Evolutionary conservation across 164 flowering plant species (phyloP), one percentile per base, ranked within the genome.

Genomic region (Magnolia officinalis): DNA sequence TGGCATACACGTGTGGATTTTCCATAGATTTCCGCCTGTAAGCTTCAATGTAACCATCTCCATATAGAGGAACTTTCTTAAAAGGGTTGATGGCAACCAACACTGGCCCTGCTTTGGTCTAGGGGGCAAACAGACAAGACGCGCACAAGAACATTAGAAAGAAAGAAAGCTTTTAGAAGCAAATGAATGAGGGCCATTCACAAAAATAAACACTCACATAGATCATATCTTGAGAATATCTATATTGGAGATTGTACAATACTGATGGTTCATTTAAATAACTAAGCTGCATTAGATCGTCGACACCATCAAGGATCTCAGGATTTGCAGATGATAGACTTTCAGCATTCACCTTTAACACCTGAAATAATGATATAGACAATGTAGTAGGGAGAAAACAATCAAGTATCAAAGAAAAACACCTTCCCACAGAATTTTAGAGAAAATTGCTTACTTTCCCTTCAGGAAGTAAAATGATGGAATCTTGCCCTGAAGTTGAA

Each of bases 101-200:
- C 61, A 96, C 95, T 61, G 99, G 99, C 26, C 99, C 99, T 19
- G 99, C 99, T 87, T 96, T 96, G 23, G 99, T 94, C 99, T 96
- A 82, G 66, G 77, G 73, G 68, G 7, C 20, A 72, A 50, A 52
- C 21, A 63, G 63, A n/a, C n/a, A 4, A 59, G 65, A 26, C 69
- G 63, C 76, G 68, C 66, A 63, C 4, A 71, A 80, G 31, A 19
- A 24, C 31, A 77, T 74, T 65, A 82, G 71, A 73, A 63, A 76
- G 45, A 50, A 50, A 49, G 13, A 61, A 70, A 71, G 21, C 10
- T 2, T 26, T 14, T 10, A 26, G 18, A 29, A 71, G 50, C 10
- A 64, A 52, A 49, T 49, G 63, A 19, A 50, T 67, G 70, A 72
- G 4, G 71, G 49, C 9, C 18, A 29, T 52, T 70, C 29, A 65